phyloP scores from a whole-genome alignment of 2,329 filamentous ascomycete genomes.

The Aureobasidium pullulans region DNA sequence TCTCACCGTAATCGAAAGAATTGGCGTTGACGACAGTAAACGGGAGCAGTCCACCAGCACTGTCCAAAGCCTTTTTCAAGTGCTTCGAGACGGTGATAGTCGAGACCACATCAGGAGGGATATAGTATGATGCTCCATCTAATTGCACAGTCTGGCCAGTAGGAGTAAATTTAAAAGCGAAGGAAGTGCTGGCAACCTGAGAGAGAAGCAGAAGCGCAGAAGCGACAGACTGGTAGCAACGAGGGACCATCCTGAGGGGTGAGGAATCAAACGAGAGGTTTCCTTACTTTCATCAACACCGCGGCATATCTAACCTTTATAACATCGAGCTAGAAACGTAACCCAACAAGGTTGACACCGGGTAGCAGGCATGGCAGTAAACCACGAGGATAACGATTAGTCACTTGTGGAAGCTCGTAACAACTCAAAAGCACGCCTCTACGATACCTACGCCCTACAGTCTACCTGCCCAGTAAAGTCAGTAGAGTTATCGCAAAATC shows the following conservation, averaged over 20 bases:
- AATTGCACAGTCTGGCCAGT: constrained; percentile 36
- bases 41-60: constrained; percentile 28
- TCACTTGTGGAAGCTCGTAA: background rate
- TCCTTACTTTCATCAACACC: background rate
- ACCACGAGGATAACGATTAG: background rate
- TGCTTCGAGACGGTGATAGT: constrained; percentile 21
- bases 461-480: background rate
- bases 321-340: background rate
- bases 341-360: background rate
- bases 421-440: background rate
- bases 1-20: constrained; percentile 19
- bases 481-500: background rate
- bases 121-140: constrained; percentile 33
- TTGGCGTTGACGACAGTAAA: constrained; percentile 31
- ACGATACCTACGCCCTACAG: too few species aligned
- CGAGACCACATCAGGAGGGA: constrained; percentile 31
- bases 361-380: background rate
- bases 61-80: constrained; percentile 19
- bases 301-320: background rate
- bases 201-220: background rate
- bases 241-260: background rate
- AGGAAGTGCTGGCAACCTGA: background rate
- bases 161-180: constrained; percentile 18
- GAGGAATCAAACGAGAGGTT: background rate
- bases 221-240: background rate